A percentile compares a stretch with the other conserved stretches of the same genome.
phyloP scores from a whole-genome alignment of 2,329 filamentous ascomycete genomes.

The Calcarisporium arbuscula region DNA sequence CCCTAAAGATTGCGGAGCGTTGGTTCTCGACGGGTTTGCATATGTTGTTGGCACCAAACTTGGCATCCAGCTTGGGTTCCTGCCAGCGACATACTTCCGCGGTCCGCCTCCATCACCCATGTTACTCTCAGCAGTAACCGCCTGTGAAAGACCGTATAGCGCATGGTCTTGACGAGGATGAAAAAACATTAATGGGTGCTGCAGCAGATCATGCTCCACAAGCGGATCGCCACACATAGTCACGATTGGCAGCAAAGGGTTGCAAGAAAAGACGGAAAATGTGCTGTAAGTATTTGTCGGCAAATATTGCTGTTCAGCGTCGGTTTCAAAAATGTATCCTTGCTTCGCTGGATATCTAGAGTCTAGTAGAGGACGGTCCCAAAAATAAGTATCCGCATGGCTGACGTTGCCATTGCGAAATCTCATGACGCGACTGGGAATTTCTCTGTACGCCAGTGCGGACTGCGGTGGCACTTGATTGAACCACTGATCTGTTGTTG shows the following conservation, averaged over 20 bases:
- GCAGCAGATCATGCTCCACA: not conserved
- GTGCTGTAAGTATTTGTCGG: constrained; percentile 14
- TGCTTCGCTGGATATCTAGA: not conserved
- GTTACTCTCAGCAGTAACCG: constrained; percentile 14
- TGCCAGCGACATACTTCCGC: constrained; percentile 24
- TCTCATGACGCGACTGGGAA: constrained; percentile 26
- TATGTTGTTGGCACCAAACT: constrained; percentile 27
- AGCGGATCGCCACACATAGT: constrained; percentile 12
- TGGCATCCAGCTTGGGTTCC: constrained; percentile 30
- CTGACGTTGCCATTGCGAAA: constrained; percentile 25
- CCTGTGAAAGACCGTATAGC: constrained; percentile 21
- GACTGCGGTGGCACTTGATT: constrained; percentile 24
- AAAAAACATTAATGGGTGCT: constrained; percentile 2
- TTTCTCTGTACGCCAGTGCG: constrained; percentile 20
- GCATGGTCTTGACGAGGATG: constrained; percentile 1
- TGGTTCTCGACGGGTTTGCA: constrained; percentile 7
- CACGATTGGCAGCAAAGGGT: constrained; percentile 28
- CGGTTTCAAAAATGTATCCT: constrained; percentile 1
- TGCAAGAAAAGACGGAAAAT: constrained; percentile 29
- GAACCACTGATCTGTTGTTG: constrained; percentile 14
- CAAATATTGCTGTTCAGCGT: not conserved
- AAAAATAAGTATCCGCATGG: constrained; percentile 14
- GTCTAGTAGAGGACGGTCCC: constrained; percentile 10
- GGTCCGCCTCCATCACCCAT: constrained; percentile 10
- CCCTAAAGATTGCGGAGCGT: constrained; percentile 18